Evolutionary conservation across 257 asterid genomes (phyloP).

Genomic region (Salvia miltiorrhiza): DNA sequence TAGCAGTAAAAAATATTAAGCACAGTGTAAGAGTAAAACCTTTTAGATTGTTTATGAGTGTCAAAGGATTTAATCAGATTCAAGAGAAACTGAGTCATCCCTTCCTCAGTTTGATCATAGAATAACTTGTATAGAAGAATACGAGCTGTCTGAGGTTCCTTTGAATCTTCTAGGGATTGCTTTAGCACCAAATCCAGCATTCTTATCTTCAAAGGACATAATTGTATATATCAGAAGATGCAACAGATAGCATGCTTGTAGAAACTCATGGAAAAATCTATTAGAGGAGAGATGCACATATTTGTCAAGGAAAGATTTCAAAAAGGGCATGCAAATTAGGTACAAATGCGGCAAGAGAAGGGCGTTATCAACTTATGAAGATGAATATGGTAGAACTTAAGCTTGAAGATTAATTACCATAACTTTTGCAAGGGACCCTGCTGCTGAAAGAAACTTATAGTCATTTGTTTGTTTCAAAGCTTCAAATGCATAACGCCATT

Average conservation of each 20-base stretch:
- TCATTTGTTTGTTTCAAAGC: slow-evolving; percentile 77
- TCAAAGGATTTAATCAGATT: slow-evolving; percentile 86
- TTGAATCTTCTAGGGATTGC: slow-evolving; percentile 74
- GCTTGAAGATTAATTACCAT: slow-evolving; percentile 56
- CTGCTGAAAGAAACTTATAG: slow-evolving; percentile 78
- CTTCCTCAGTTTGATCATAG: slow-evolving; percentile 98
- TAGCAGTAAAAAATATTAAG: slow-evolving; percentile 2
- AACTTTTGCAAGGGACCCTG: slow-evolving; percentile 72
- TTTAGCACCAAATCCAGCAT: slow-evolving; percentile 89
- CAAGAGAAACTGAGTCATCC: slow-evolving; percentile 83
- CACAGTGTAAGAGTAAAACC: slow-evolving; percentile 39
- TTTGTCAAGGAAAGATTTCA: not conserved
- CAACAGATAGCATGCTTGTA: slow-evolving; percentile 13
- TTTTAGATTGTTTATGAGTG: slow-evolving; percentile 78
- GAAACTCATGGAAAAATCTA: not conserved
- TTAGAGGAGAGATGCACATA: slow-evolving; percentile 9
- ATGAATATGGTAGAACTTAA: slow-evolving; percentile 12
- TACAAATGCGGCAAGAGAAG: slow-evolving; percentile 2
- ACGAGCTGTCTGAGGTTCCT: slow-evolving; percentile 87
- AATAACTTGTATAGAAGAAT: slow-evolving; percentile 92
- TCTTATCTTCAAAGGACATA: slow-evolving; percentile 60
- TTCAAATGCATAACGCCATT: slow-evolving; percentile 86
- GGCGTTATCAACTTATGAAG: slow-evolving; percentile 7
- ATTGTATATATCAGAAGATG: slow-evolving; percentile 32
- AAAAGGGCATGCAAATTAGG: not conserved